Evolutionary conservation across 768 basidiomycete genomes (phyloP).

Genomic region (Kwoniella sp.): DNA sequence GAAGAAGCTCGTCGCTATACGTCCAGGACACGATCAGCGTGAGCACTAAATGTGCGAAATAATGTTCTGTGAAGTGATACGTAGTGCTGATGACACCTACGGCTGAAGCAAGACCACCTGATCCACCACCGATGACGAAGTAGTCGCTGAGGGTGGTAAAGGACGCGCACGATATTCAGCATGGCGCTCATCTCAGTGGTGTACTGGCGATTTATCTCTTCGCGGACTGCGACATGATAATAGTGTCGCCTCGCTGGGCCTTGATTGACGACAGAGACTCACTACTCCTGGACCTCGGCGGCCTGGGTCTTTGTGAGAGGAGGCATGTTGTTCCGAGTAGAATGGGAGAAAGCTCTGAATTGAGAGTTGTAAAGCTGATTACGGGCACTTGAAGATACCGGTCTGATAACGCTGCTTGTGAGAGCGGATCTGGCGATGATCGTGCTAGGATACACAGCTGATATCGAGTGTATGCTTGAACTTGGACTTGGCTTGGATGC

Average conservation of each 20-base stretch:
- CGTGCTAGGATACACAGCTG: neutral
- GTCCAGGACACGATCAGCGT: neutral
- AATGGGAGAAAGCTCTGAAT: conserved; percentile 18
- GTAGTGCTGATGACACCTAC: conserved; percentile 65
- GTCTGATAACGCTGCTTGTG: no score
- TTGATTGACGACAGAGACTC: conserved; percentile 24
- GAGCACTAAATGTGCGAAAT: no score
- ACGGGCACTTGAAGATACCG: no score
- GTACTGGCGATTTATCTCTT: no score
- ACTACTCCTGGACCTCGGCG: conserved; percentile 47
- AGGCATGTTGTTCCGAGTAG: conserved; percentile 44
- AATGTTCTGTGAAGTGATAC: neutral
- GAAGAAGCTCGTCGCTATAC: conserved; percentile 80
- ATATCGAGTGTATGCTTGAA: neutral
- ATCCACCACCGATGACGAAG: conserved; percentile 88
- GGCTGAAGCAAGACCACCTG: conserved; percentile 85
- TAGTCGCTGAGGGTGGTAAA: conserved; percentile 62
- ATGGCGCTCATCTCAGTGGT: no score
- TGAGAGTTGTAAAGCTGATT: neutral
- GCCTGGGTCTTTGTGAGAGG: conserved; percentile 46
- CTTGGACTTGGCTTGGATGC: neutral
- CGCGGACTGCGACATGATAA: no score
- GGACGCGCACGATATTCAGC: neutral
- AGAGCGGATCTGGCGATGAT: neutral
- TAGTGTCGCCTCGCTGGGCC: neutral